Conservation (phyloP, 176 grass and related monocot genomes). For the Paspalum notatum region DNA sequence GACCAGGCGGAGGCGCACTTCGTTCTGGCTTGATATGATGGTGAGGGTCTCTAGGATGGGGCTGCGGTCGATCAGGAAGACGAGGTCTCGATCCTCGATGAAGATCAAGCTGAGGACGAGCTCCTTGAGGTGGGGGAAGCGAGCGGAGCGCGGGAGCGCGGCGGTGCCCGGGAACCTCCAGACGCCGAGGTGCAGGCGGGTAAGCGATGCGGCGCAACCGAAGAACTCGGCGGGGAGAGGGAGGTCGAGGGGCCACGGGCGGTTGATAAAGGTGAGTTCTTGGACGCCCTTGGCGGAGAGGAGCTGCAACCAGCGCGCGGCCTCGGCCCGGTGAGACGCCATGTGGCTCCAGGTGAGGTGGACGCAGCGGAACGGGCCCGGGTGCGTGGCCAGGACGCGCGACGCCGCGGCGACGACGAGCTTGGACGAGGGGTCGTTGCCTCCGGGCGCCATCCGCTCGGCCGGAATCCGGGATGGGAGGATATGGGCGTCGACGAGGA, state of each 20-base stretch:
- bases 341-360: no score
- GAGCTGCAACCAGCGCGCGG: no score
- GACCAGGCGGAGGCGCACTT: not conserved
- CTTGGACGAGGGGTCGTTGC: no score
- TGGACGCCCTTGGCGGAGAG: not conserved
- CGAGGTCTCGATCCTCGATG: not conserved
- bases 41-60: not conserved
- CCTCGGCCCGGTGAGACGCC: no score
- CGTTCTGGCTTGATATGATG: not conserved
- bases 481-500: no score
- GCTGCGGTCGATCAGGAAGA: not conserved
- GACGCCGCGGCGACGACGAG: no score
- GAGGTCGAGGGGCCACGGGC: not conserved
- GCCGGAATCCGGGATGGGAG: no score
- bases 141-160: not conserved
- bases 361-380: no score
- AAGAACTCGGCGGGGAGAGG: not conserved
- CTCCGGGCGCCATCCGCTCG: no score
- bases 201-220: not conserved
- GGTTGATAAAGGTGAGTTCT: not conserved
- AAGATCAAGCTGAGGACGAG: not conserved
- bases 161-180: not conserved
- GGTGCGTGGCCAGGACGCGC: no score
- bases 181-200: not conserved
- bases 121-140: not conserved